Conservation (phyloP, 2,329 filamentous ascomycete species). For the Purpureocillium lavendulum region DNA sequence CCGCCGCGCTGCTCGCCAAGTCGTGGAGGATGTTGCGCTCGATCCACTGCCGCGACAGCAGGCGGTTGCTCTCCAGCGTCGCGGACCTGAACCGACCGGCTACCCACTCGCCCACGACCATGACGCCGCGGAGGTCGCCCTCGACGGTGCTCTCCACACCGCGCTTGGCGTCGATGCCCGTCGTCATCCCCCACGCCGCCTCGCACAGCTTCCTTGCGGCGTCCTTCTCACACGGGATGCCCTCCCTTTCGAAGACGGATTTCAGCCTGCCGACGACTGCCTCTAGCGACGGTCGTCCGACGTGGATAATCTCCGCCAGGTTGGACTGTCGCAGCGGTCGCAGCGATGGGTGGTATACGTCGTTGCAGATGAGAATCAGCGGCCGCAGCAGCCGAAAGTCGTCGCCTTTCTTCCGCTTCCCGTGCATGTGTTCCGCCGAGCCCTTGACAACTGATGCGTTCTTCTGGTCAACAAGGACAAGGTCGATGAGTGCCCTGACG, state of each 20-base stretch:
- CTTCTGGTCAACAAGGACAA: constrained; percentile 78
- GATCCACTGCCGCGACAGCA: constrained; percentile 67
- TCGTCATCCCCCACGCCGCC: constrained; percentile 71
- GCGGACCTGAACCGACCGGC: constrained; percentile 58
- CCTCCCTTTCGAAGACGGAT: constrained; percentile 79
- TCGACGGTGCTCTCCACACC: constrained; percentile 61
- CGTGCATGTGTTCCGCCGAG: constrained; percentile 9
- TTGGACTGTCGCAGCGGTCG: constrained; percentile 77
- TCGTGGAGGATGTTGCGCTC: constrained; percentile 63
- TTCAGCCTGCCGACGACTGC: constrained; percentile 78
- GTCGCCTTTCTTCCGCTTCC: constrained; percentile 68
- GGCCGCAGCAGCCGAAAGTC: constrained; percentile 82
- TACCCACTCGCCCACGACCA: constrained; percentile 85
- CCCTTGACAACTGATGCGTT: constrained; percentile 39
- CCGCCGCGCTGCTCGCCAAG: constrained; percentile 61
- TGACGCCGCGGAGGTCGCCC: constrained; percentile 70
- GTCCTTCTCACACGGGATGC: constrained; percentile 80
- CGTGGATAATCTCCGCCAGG: constrained; percentile 82
- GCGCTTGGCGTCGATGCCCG: constrained; percentile 59
- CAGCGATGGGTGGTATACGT: constrained; percentile 87
- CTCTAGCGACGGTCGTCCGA: constrained; percentile 81
- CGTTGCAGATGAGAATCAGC: constrained; percentile 92
- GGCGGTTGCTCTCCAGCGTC: constrained; percentile 26
- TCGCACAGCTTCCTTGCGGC: constrained; percentile 80
- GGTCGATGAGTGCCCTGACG: constrained; percentile 86